Evolutionary conservation across 2,329 filamentous ascomycete genomes (phyloP), one percentile per base, ranked within the genome.

Genomic region (Teratosphaeria pseudoeucalypti): DNA sequence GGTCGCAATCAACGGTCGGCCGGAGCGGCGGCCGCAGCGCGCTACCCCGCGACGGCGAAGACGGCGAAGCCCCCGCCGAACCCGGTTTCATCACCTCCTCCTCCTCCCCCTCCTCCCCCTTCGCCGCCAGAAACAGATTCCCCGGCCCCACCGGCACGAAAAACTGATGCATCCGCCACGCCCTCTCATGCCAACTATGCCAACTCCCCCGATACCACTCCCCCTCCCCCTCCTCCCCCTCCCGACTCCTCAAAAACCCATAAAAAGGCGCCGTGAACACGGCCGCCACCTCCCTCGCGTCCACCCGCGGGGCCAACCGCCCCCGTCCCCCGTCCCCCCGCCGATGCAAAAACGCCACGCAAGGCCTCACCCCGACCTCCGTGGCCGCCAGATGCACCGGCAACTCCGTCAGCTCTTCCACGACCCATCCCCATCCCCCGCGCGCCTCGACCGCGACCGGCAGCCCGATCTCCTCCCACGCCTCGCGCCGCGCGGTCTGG

Each of bases 151-250:
- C 83, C 1, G 90, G 92, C 29, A 96, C 91, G 76, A 89, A 88
- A 76, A 96, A 97, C 75, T 92, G 92, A 75, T 96, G 92, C 80
- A 95, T 86, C 49, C 81, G 75, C 92, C 92, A 97, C n/a, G 82
- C 81, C 57, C 79, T 78, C 63, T 87, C 83, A 72, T 94, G 85
- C 85, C 87, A 96, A 64, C 85, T 79, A 57, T 85, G 83, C 92
- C 92, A 96, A 34, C 76, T 77, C 9, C 92, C 92, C 60, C 87
- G 81, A 77, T 97, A 96, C 92, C 92, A 97, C 59, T 84, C 80
- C 0, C 84, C 84, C 9, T 76, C 71, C 9, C 68, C 73, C 16
- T 73, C 68, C 26, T 64, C 59, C 43, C 66, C 57, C 10, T 89
- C 87, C 56, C 75, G 73, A 34, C 77, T 72, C 54, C 77, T 79